Evolutionary conservation across 352 stramenopile genomes (phyloP), one percentile per base, ranked within the genome.

Genomic region (Phytophthora pini): DNA sequence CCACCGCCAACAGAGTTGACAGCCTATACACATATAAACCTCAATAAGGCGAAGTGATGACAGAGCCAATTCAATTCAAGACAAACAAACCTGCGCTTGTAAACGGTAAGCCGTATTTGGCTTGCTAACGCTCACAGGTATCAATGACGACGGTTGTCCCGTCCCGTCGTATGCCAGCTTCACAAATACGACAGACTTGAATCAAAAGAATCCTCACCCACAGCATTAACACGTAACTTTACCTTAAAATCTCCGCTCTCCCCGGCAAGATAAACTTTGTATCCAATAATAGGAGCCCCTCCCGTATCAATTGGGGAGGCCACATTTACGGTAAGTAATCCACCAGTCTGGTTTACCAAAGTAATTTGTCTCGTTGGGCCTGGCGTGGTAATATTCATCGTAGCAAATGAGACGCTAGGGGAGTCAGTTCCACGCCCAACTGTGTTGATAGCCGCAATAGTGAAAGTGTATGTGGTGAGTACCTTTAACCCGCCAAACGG

Each of bases 1-100:
- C 81, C 76, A 13, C 20, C 6, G 10, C 75, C 81, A 3, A 88
- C 51, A 31, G 74, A 58, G 29, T 88, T 90, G 32, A 82, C 61
- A 15, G 70, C 74, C 74, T 83, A 48, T 31, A 27, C 17, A 7
- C 13, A 56, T n/a, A 27, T 36, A 36, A 34, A 34, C 5, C 27
- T 34, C 2, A 34, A 34, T 34, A 11, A 34, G 8, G 8, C 6
- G 31, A 34, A 34, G 31, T 3, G 11, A 34, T 4, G 31, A 36
- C 3, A 36, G 1, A 12, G 11, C 3, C 10, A 9, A 13, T 36
- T 36, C 31, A 36, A 36, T 12, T 12, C 7, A 8, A 36, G 31
- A 56, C 55, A 20, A 48, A 83, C 81, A 20, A 48, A 83, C 81
- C 72, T 81, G 61, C 9, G 68, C 63, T 41, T 63, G 71, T n/a